Base-by-base conservation (phyloP, 345 rosid genomes). In the Barbarea vulgaris region DNA sequence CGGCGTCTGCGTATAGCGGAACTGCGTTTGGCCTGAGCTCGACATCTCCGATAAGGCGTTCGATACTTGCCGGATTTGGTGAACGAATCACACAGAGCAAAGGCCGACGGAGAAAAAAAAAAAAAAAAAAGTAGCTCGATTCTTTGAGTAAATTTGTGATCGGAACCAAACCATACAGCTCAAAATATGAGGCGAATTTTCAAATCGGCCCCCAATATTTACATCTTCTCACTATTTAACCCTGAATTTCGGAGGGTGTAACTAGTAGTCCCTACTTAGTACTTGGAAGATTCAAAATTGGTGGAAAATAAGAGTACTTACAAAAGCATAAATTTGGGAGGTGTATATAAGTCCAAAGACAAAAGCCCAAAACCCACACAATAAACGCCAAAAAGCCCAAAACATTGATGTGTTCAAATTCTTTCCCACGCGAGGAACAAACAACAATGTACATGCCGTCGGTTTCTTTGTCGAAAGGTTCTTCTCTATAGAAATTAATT, bases 1-100 rank as follows among this genome's bases (percentile, higher is more conserved):
- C 42, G 96, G 96, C 27, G 99, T 89, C 79, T 95, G 99, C 12
- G 99, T 92, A 82, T 92, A 92, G 14, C 97, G 82, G 80, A 95
- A 95, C 84, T 92, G 97, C 3, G 88, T 86, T 73, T 87, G 97
- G 24, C 91, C 86, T 25, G 91, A 90, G 66, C 86, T 83, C 56
- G 93, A 90, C 97, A 78, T 68, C 67, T 74, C 55, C 66, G 46
- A 28, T 28, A 18, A 46, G 13, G 74, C 27, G 47, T 42, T 51
- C 36, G 51, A 52, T 55, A 53, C 17, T 19, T 24, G 9, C 22
- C 64, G 36, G 64, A 54, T 65, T 64, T 14, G 60, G 63, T 19
- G 6, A 37, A 39, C 13, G 30, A 44, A 44, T 56, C 44, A 47
- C 58, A 44, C 19, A 24, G 25, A 67, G 52, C 65, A 42, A 57